Conservation (phyloP, 2,329 filamentous ascomycete species). For the Fusarium armeniacum region DNA sequence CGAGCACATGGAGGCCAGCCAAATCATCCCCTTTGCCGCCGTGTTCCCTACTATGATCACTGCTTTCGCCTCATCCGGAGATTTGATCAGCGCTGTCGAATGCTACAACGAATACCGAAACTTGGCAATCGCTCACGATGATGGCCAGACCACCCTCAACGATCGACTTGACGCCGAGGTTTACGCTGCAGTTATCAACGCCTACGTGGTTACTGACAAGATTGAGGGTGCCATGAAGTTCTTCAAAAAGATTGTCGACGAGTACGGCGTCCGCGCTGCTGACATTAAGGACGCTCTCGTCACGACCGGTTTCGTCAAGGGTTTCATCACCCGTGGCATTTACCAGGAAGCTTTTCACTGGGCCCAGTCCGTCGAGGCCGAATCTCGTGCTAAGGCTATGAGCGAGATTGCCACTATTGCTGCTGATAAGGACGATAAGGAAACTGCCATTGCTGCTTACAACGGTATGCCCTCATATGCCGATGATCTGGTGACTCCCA, state of each 20-base stretch:
- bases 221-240: conserved; percentile 87
- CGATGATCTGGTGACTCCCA: conserved; percentile 67
- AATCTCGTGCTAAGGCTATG: conserved; percentile 74
- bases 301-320: conserved; percentile 81
- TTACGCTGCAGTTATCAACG: conserved; percentile 91
- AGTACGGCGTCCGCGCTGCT: conserved; percentile 69
- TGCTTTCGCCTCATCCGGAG: conserved; percentile 86
- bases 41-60: conserved; percentile 95
- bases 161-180: conserved; percentile 85
- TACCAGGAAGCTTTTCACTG: conserved; percentile 81
- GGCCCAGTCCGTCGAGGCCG: conserved; percentile 73
- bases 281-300: conserved; percentile 80
- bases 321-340: conserved; percentile 78
- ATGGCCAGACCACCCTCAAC: conserved; percentile 75
- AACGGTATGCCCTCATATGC: conserved; percentile 68
- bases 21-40: conserved; percentile 79
- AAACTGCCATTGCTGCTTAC: conserved; percentile 77
- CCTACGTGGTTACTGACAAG: conserved; percentile 86
- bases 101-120: conserved; percentile 96
- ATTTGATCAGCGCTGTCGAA: conserved; percentile 89
- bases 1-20: conserved; percentile 87
- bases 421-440: conserved; percentile 81
- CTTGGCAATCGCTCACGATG: conserved; percentile 87
- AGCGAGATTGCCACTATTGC: conserved; percentile 80
- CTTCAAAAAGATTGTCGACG: conserved; percentile 80